Percentiles rank a stretch among this genome's conserved stretches.
These are phyloP conservation scores for Fusarium bulbicola DNA, from an alignment of 2,329 filamentous ascomycete species.

Conservation along the genomic window DNA sequence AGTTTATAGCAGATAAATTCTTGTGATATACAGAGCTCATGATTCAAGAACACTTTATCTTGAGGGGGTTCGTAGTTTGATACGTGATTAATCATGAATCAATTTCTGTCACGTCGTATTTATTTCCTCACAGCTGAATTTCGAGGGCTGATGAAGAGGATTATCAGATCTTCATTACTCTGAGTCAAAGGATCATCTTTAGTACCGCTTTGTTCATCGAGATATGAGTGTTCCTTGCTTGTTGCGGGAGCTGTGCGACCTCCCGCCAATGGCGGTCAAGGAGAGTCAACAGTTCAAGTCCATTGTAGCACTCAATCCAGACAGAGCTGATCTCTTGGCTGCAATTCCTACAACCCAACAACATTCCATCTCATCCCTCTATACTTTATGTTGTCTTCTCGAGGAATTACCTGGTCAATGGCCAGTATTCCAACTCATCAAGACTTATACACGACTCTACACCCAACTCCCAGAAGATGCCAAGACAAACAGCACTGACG, in stretches of 20 bases:
- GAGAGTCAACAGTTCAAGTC: neutral
- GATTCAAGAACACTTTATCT: neutral
- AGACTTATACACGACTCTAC: neutral
- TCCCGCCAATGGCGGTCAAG: neutral
- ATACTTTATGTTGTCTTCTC: neutral
- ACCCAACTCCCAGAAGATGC: neutral
- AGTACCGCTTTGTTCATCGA: neutral
- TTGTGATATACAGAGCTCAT: too few species aligned
- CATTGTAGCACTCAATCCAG: neutral
- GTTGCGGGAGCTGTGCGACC: neutral
- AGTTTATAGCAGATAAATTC: too few species aligned
- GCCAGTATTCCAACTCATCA: conserved; percentile 5
- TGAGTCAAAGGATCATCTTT: neutral
- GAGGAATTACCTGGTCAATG: neutral
- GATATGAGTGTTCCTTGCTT: neutral
- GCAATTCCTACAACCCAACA: neutral
- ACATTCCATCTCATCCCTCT: neutral
- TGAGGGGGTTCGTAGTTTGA: neutral
- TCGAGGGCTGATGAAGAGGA: neutral
- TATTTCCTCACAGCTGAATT: fast-evolving
- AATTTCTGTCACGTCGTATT: neutral
- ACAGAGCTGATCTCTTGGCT: neutral
- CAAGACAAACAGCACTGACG: neutral
- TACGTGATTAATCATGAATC: neutral
- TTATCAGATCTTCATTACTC: neutral